Evolutionary conservation across 345 rosid genomes (phyloP).

Genomic region (Barbarea vulgaris): DNA sequence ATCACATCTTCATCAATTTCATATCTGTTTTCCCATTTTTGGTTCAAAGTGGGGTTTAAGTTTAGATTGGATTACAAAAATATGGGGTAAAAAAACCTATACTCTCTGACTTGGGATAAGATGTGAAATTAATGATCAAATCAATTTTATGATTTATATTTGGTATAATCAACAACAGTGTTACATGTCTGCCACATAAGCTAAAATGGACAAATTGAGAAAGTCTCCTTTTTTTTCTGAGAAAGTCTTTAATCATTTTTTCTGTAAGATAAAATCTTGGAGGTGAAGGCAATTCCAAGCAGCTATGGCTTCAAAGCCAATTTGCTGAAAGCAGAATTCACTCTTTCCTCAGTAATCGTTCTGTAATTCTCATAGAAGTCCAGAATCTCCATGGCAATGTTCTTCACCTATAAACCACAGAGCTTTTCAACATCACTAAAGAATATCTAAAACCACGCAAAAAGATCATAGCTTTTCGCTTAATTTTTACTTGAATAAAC

Average conservation of each 20-base stretch:
- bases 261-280: neutral
- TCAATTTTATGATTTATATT: neutral
- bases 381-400: constrained; percentile 55
- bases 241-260: neutral
- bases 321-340: constrained; percentile 53
- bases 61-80: neutral
- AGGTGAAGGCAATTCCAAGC: neutral
- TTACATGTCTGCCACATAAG: neutral
- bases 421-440: neutral
- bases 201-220: constrained; percentile 2
- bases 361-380: constrained; percentile 54
- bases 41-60: neutral
- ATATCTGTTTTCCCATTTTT: neutral
- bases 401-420: constrained; percentile 46
- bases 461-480: neutral
- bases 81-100: neutral
- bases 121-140: neutral
- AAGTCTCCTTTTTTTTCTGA: too few species aligned
- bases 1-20: too few species aligned
- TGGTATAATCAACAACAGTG: neutral
- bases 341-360: constrained; percentile 40
- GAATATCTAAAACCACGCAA: neutral
- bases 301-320: constrained; percentile 51
- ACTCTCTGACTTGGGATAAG: neutral
- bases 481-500: neutral